These are phyloP conservation scores for Dactylellina cionopaga DNA, from an alignment of 2,329 filamentous ascomycete species.

Conservation along the genomic window DNA sequence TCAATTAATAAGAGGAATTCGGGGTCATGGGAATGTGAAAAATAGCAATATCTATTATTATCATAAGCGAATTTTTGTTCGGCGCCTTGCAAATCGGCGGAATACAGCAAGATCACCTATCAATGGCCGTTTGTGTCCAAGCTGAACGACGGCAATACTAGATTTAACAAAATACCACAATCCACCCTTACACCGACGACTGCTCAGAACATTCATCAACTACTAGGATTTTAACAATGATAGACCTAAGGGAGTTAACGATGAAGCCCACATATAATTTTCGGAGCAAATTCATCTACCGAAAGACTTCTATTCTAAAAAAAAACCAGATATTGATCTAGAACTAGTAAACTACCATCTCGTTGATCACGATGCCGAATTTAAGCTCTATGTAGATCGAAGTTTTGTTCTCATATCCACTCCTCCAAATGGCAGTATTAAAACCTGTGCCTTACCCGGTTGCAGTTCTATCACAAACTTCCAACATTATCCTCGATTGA, in stretches of 20 bases:
- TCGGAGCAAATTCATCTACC: too few species aligned
- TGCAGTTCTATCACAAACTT: neutral
- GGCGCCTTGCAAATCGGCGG: neutral
- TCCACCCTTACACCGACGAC: too few species aligned
- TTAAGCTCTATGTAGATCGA: conserved; percentile 15
- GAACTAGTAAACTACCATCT: too few species aligned
- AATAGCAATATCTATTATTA: neutral
- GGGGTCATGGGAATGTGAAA: too few species aligned
- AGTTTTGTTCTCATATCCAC: conserved; percentile 39
- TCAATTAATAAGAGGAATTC: too few species aligned
- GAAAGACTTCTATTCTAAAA: too few species aligned
- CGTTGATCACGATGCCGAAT: neutral
- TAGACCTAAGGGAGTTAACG: too few species aligned
- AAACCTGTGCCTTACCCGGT: neutral
- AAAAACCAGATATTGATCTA: too few species aligned
- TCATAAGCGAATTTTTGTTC: neutral
- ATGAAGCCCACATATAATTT: too few species aligned
- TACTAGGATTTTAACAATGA: too few species aligned
- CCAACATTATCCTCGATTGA: neutral
- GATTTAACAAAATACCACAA: conserved; percentile 12
- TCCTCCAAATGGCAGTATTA: conserved; percentile 3
- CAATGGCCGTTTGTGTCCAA: neutral
- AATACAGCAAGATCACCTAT: neutral
- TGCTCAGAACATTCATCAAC: too few species aligned
- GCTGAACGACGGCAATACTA: neutral